A percentile compares a stretch with the other conserved stretches of the same genome.
These are phyloP conservation scores for Xerophyta viscosa DNA, from an alignment of 106 monocot genomes.

Conservation along the genomic window DNA sequence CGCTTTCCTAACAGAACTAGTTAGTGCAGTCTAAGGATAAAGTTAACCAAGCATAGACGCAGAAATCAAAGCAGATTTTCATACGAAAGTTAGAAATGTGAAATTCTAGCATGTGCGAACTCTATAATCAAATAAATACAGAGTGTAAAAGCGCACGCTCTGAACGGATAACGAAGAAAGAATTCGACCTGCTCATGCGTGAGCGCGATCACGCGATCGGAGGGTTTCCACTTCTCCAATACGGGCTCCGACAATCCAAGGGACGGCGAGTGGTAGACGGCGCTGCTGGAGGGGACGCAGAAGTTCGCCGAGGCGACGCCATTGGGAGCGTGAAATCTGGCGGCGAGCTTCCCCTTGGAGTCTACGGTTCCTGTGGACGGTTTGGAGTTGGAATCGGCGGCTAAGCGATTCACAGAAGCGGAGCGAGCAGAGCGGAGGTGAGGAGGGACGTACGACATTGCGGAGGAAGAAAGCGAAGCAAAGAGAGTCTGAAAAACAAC, in stretches of 20 bases:
- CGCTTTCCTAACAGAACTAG: neutral
- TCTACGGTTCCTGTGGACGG: constrained; percentile 18
- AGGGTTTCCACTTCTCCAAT: constrained; percentile 33
- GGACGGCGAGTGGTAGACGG: neutral
- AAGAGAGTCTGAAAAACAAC: too few species aligned
- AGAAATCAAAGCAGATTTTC: neutral
- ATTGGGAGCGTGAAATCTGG: neutral
- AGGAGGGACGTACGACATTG: constrained; percentile 46
- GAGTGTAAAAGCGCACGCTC: neutral
- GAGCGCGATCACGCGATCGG: constrained; percentile 32
- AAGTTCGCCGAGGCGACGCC: constrained; percentile 2
- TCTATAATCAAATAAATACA: neutral
- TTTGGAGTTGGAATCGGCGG: constrained; percentile 12
- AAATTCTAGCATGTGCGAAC: neutral
- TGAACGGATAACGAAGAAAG: too few species aligned
- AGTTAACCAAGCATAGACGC: too few species aligned
- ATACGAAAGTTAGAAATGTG: neutral
- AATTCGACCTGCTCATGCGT: constrained; percentile 25
- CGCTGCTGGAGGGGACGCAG: neutral
- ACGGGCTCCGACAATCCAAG: constrained; percentile 21
- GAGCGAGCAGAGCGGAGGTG: constrained; percentile 21
- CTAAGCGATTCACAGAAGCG: constrained; percentile 10
- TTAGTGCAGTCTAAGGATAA: neutral
- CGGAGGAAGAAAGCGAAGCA: too few species aligned
- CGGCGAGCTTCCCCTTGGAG: neutral